Conservation (phyloP, 2,329 filamentous ascomycete species). For the Pseudopithomyces chartarum region DNA sequence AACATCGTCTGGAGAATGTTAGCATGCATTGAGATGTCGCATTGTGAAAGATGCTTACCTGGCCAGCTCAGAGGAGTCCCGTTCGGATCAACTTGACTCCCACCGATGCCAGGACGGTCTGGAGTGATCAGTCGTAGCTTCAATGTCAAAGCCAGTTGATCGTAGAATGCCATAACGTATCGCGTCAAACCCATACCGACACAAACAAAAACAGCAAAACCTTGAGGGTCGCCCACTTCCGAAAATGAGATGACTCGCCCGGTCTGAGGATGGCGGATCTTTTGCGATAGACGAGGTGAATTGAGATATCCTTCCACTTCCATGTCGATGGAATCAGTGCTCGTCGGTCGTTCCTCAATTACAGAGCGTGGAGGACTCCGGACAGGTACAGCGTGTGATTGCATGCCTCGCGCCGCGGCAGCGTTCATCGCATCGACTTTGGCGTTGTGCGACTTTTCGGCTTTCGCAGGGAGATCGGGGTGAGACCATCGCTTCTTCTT, state of each 20-base stretch:
- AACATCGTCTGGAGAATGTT: slow-evolving; percentile 68
- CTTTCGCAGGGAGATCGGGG: slow-evolving; percentile 47
- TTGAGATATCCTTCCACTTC: slow-evolving; percentile 85
- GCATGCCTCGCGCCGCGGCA: slow-evolving; percentile 17
- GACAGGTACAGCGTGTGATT: slow-evolving; percentile 16
- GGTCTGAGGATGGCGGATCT: slow-evolving; percentile 82
- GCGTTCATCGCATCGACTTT: slow-evolving; percentile 31
- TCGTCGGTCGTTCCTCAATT: slow-evolving; percentile 74
- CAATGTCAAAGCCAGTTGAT: slow-evolving; percentile 87
- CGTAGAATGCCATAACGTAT: slow-evolving; percentile 96
- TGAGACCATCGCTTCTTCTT: slow-evolving; percentile 48
- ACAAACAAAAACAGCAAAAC: slow-evolving; percentile 92
- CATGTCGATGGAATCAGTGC: slow-evolving; percentile 84
- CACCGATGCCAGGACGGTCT: slow-evolving; percentile 91
- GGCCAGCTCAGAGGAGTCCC: slow-evolving; percentile 93
- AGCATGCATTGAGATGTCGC: slow-evolving; percentile 46
- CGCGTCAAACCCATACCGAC: slow-evolving; percentile 97
- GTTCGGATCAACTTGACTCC: slow-evolving; percentile 83
- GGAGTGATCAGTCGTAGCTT: slow-evolving; percentile 90
- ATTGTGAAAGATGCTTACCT: slow-evolving; percentile 59
- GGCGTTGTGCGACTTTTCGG: slow-evolving; percentile 43
- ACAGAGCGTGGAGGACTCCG: slow-evolving; percentile 51
- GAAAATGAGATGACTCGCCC: slow-evolving; percentile 92
- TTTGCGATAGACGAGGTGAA: slow-evolving; percentile 84
- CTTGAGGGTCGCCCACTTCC: slow-evolving; percentile 90